A percentile compares a stretch with the other conserved stretches of the same genome.
Conservation (phyloP, 176 grass and related monocot species). For the Alloteropsis semialata region DNA sequence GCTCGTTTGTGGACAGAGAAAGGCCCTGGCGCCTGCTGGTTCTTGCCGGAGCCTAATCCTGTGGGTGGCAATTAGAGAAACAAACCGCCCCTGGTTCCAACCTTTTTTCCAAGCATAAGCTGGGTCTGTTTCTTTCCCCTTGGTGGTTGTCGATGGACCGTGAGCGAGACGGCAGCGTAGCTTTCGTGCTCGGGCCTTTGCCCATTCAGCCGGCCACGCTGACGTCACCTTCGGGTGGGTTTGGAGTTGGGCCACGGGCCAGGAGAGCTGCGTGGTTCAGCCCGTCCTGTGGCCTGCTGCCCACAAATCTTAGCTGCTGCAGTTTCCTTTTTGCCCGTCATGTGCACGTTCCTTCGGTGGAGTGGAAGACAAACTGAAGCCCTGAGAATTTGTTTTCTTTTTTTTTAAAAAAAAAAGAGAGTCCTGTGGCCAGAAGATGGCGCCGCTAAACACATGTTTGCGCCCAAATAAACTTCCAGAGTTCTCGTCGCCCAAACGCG, state of each 20-base stretch:
- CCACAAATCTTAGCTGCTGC: background rate
- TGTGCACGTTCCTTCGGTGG: background rate
- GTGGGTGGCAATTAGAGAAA: background rate
- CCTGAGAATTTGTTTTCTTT: background rate
- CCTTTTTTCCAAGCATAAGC: no score
- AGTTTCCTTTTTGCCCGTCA: background rate
- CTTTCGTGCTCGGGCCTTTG: background rate
- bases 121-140: background rate
- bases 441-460: no score
- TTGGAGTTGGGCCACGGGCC: background rate
- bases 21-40: background rate
- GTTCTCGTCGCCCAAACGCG: background rate
- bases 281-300: background rate
- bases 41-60: background rate
- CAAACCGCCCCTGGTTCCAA: background rate
- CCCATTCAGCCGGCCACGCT: background rate
- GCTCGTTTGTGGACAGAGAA: background rate
- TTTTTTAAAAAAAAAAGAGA: no score
- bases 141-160: background rate
- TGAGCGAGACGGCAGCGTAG: background rate
- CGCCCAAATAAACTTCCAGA: no score
- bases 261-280: background rate
- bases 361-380: background rate
- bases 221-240: background rate
- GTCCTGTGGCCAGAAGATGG: no score